A percentile compares a stretch with the other conserved stretches of the same genome.
Evolutionary conservation across 768 basidiomycete genomes (phyloP).

Genomic region (Amyloporia xantha): DNA sequence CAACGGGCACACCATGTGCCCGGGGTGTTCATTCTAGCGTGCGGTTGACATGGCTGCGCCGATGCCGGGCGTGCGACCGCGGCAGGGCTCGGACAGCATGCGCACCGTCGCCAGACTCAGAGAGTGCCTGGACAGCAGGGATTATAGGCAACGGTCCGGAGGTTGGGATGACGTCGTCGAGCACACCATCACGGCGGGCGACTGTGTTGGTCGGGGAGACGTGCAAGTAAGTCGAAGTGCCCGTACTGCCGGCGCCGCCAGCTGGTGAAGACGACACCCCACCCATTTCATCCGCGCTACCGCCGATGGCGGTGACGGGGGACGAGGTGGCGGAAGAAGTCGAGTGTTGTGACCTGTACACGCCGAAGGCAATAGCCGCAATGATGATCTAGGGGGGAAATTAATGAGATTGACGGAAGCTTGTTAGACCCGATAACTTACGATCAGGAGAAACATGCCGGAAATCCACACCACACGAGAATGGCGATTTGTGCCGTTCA

Average conservation of each 20-base stretch:
- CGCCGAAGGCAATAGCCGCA: slow-evolving; percentile 53
- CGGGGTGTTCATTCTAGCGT: slow-evolving; percentile 10
- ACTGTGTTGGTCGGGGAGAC: slow-evolving; percentile 62
- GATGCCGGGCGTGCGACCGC: slow-evolving; percentile 4
- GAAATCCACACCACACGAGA: slow-evolving; percentile 67
- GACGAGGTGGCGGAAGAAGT: slow-evolving; percentile 33
- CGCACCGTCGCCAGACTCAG: slow-evolving; percentile 7
- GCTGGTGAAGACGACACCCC: slow-evolving; percentile 14
- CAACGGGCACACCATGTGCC: slow-evolving; percentile 8
- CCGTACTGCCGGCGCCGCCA: too few species aligned
- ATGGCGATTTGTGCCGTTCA: slow-evolving; percentile 42
- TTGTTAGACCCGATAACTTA: slow-evolving; percentile 24
- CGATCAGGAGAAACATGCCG: slow-evolving; percentile 52
- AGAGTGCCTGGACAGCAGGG: slow-evolving; percentile 7
- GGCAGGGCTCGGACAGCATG: too few species aligned
- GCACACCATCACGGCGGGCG: slow-evolving; percentile 30
- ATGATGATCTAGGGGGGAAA: slow-evolving; percentile 35
- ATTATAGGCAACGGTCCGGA: slow-evolving; percentile 12
- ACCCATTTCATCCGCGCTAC: slow-evolving; percentile 40
- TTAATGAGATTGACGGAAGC: neutral
- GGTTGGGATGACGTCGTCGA: slow-evolving; percentile 15
- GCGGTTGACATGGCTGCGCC: slow-evolving; percentile 13
- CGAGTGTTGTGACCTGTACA: slow-evolving; percentile 48
- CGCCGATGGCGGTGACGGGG: slow-evolving; percentile 58
- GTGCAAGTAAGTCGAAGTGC: slow-evolving; percentile 27